phyloP scores from a whole-genome alignment of 495 filamentous ascomycete species.

The Lophiostoma macrostomum region DNA sequence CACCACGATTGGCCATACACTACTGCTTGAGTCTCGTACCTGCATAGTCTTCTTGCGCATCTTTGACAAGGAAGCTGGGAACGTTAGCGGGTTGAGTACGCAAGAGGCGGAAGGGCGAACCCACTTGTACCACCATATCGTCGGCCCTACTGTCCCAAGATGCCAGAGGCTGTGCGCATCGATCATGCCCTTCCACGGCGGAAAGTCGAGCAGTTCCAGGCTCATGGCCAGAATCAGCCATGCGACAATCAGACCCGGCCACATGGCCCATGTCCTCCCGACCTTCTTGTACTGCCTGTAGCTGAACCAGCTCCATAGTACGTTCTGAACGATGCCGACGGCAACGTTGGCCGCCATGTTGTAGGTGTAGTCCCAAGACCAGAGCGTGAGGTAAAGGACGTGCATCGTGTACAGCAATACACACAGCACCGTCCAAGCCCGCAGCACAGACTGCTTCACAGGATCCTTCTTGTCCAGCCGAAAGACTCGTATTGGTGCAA shows the following conservation, averaged over 20 bases:
- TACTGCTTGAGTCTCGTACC: conserved; percentile 30
- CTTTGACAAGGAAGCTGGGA: conserved; percentile 70
- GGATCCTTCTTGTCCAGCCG: conserved; percentile 66
- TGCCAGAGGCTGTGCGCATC: conserved; percentile 98
- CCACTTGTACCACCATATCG: conserved; percentile 93
- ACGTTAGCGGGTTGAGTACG: not conserved
- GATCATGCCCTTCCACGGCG: conserved; percentile 74
- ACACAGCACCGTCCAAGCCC: conserved; percentile 73
- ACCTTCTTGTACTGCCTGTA: conserved; percentile 66
- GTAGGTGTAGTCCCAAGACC: conserved; percentile 92
- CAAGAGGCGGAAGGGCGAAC: conserved; percentile 39
- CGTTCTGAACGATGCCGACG: conserved; percentile 74
- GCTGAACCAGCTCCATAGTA: conserved; percentile 84
- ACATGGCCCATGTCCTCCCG: conserved; percentile 73
- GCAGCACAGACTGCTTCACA: conserved; percentile 57
- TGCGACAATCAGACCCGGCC: conserved; percentile 89
- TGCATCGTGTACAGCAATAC: conserved; percentile 68
- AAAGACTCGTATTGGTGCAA: conserved; percentile 74
- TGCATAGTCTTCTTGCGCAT: conserved; percentile 64
- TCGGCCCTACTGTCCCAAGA: conserved; percentile 83
- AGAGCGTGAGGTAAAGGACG: conserved; percentile 77
- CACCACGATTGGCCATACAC: too few relatives aligned
- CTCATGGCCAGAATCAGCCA: conserved; percentile 95
- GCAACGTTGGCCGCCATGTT: conserved; percentile 95
- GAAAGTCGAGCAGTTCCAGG: conserved; percentile 89